Base-by-base conservation (phyloP, 2,329 filamentous ascomycete genomes). In the Metarhizium album region DNA sequence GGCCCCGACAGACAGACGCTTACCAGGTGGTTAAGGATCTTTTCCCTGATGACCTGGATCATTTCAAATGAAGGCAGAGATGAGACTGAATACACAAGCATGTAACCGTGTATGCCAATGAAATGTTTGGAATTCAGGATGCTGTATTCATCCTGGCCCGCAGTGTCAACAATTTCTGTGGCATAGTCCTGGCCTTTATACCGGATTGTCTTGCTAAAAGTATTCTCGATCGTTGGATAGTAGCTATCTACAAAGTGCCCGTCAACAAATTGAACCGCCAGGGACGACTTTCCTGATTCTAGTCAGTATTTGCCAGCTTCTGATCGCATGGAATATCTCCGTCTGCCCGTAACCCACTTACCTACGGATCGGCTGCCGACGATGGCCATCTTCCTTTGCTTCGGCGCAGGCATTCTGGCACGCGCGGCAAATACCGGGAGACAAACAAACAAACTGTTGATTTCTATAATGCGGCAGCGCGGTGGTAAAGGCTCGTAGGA, bases 141-240 rank as follows among this genome's bases (percentile, higher is more conserved):
- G 65, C 88, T 95, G 75, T 98, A 98, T 71, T 98, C 93, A 74
- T 98, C 93, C 85, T 95, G 90, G 54, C 93, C 93, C 49, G 93
- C 93, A 27, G 93, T 98, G 67, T 98, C 93, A 67, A 98, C 93
- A 62, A 98, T 97, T 73, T 98, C 93, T 13, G 90, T 95, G 48
- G 87, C 83, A 69, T 84, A 98, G 58, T 97, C 93, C 69, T 96
- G 89, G 47, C 87, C 86, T 70, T 93, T 95, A 69, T 87, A 86
- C 61, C 88, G 86, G 67, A 98, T 95, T 59, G 90, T 84, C 69
- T 95, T 95, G 75, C 86, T 94, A 68, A 98, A 98, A 2, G 91
- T 97, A 69, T 97, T 98, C 70, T 98, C 93, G 63, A 98, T 97
- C 40, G 93, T 98, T 35, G 93, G 93, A 69, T 98, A 98, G 72